Percentiles rank a stretch among this genome's conserved stretches.
Conservation (phyloP, 768 basidiomycete species). For the Collybia sordida region DNA sequence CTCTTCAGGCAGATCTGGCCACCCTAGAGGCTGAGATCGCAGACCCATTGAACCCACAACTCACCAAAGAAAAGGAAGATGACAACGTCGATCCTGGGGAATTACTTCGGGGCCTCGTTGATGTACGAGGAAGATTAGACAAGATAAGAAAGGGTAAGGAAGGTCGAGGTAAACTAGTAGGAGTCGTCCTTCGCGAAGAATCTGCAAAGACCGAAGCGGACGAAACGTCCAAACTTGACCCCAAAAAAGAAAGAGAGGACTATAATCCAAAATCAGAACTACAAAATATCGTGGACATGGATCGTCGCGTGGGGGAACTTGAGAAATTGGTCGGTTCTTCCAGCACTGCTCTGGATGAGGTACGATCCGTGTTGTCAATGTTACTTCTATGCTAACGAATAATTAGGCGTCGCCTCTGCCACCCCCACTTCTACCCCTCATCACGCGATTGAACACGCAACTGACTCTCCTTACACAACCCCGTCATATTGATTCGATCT, state of each 20-base stretch:
- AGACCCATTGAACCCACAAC: constrained; percentile 72
- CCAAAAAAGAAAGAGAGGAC: constrained; percentile 9
- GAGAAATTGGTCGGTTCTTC: constrained; percentile 84
- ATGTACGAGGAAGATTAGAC: constrained; percentile 67
- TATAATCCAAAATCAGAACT: constrained; percentile 35
- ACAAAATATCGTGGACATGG: constrained; percentile 68
- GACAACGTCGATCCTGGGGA: constrained; percentile 70
- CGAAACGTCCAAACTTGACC: constrained; percentile 12
- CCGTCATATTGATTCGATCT: constrained; percentile 93
- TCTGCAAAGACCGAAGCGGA: constrained; percentile 13
- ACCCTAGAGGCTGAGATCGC: constrained; percentile 82
- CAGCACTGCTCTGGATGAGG: constrained; percentile 81
- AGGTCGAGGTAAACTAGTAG: constrained; percentile 64
- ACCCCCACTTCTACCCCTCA: constrained; percentile 77
- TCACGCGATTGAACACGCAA: constrained; percentile 82
- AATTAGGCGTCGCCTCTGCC: constrained; percentile 70
- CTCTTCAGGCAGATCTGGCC: constrained; percentile 74
- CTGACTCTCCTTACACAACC: constrained; percentile 90
- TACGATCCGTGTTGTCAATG: constrained; percentile 28
- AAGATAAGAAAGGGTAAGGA: constrained; percentile 66
- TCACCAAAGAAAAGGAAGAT: constrained; percentile 58
- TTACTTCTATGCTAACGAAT: background rate
- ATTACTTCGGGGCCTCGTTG: constrained; percentile 74
- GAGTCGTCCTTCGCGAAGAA: constrained; percentile 47
- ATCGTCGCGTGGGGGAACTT: constrained; percentile 79